phyloP scores from a whole-genome alignment of 257 asterid genomes.

The Rehmannia glutinosa region DNA sequence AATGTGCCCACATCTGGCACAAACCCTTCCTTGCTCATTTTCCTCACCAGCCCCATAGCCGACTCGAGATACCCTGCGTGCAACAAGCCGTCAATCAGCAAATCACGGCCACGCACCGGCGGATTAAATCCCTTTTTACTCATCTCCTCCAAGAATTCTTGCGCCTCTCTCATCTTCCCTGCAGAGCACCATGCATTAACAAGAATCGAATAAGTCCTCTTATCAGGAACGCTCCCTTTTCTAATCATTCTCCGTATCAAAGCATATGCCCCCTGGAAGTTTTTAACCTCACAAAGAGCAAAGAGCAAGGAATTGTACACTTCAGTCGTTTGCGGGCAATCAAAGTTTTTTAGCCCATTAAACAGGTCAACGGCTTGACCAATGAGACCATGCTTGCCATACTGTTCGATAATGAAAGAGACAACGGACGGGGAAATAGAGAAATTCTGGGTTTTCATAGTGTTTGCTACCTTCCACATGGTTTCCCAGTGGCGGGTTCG shows the following conservation, averaged over 20 bases:
- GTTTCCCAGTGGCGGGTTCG: conserved; percentile 84
- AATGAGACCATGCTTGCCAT: conserved; percentile 77
- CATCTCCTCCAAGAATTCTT: conserved; percentile 93
- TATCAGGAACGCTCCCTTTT: conserved; percentile 67
- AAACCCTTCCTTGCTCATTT: conserved; percentile 85
- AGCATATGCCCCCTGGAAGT: conserved; percentile 93
- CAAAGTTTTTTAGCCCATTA: conserved; percentile 67
- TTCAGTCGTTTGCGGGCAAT: conserved; percentile 69
- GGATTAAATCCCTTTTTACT: conserved; percentile 83
- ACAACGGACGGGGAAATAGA: conserved; percentile 69
- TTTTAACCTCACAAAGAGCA: conserved; percentile 88
- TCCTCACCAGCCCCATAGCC: conserved; percentile 82
- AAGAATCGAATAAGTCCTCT: conserved; percentile 73
- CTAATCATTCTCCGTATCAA: conserved; percentile 87
- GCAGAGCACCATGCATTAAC: conserved; percentile 96
- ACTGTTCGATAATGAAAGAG: conserved; percentile 83
- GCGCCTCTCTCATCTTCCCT: conserved; percentile 96
- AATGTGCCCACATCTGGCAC: conserved; percentile 85
- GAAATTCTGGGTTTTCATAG: conserved; percentile 64
- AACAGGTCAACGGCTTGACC: conserved; percentile 87
- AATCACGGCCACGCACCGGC: conserved; percentile 94
- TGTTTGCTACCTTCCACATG: conserved; percentile 94
- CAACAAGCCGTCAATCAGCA: conserved; percentile 75
- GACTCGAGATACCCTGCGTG: conserved; percentile 98
- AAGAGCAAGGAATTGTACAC: conserved; percentile 85